Evolutionary conservation across 495 filamentous ascomycete genomes (phyloP), one percentile per base, ranked within the genome.

Genomic region (Friedmanniomyces endolithicus): DNA sequence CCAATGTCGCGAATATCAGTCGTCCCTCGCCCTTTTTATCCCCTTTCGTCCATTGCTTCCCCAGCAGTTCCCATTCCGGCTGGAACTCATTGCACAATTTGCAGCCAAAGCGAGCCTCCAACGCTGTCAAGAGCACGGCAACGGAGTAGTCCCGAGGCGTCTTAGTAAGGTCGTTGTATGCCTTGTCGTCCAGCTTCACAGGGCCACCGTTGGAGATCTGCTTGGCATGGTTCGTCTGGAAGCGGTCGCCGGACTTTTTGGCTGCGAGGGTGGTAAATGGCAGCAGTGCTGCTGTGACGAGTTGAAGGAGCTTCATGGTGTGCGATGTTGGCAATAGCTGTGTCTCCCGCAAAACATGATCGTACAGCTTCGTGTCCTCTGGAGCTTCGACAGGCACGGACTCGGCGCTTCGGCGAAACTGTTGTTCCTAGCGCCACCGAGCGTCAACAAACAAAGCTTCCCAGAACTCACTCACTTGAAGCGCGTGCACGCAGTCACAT

Each of bases 31-130:
- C 84, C 31, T 74, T 68, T 70, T 84, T 86, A 67, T 88, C 81
- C 1, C 85, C 88, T 64, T 81, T 85, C 56, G 75, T 76, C 92
- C 92, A 99, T 73, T 87, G 94, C 65, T 79, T 85, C 16, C 79
- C 77, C 31, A 99, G 77, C 22, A 99, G 67, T 23, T 95, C 86
- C 84, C 88, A 99, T 70, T 99, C 94, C 0, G 92, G 85, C 64
- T 92, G 83, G 70, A 97, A 95, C 51, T 94, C 86, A 34, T 80
- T 78, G 67, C 92, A 99, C 45, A 96, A 74, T 50, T 81, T 70
- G 67, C 92, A 99, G 25, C 87, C 88, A 71, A 84, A 96, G 22
- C 87, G 79, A 37, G 83, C 64, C 63, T 96, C 89, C 58, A 88
- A 69, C 49, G 92, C 92, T 11, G 94, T 99, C 50, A 99, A 73